These are phyloP conservation scores for Blepharisma undulans DNA, from an alignment of 169 alveolate species.

Conservation along the genomic window DNA sequence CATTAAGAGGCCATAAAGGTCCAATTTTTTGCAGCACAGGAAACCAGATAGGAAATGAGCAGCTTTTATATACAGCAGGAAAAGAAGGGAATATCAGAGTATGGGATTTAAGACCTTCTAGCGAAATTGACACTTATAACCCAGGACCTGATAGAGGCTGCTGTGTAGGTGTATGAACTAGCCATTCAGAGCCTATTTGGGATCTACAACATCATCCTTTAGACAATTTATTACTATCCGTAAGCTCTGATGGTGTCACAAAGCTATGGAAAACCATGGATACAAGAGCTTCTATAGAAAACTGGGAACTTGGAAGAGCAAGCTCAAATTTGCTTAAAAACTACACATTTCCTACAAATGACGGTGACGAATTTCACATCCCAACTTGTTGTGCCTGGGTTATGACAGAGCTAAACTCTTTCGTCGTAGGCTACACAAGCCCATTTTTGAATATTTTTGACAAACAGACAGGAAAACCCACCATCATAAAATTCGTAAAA, in stretches of 20 bases:
- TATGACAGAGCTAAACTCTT: not conserved
- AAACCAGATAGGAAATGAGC: not conserved
- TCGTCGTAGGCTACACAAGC: slow-evolving; percentile 16
- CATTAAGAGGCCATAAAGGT: slow-evolving; percentile 58
- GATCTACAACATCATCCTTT: slow-evolving; percentile 73
- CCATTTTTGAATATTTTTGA: slow-evolving; percentile 24
- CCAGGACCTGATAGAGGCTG: slow-evolving; percentile 4
- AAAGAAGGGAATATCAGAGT: slow-evolving; percentile 59
- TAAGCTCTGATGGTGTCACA: slow-evolving; percentile 68
- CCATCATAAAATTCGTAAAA: not conserved
- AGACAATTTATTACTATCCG: slow-evolving; percentile 56
- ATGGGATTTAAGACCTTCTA: slow-evolving; percentile 46
- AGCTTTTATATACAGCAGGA: slow-evolving; percentile 59
- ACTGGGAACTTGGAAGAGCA: slow-evolving; percentile 18
- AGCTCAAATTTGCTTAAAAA: slow-evolving; percentile 8
- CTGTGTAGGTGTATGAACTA: slow-evolving; percentile 15
- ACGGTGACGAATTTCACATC: slow-evolving; percentile 2
- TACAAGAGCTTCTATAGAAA: slow-evolving; percentile 22
- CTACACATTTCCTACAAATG: not conserved
- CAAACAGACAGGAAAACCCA: slow-evolving; percentile 32
- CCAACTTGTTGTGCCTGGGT: slow-evolving; percentile 28
- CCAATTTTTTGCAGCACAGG: slow-evolving; percentile 51
- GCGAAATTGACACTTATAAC: not conserved
- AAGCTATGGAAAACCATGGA: slow-evolving; percentile 63
- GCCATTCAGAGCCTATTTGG: slow-evolving; percentile 77